phyloP scores from a whole-genome alignment of 441 rosid genomes.

The Eutrema salsugineum region DNA sequence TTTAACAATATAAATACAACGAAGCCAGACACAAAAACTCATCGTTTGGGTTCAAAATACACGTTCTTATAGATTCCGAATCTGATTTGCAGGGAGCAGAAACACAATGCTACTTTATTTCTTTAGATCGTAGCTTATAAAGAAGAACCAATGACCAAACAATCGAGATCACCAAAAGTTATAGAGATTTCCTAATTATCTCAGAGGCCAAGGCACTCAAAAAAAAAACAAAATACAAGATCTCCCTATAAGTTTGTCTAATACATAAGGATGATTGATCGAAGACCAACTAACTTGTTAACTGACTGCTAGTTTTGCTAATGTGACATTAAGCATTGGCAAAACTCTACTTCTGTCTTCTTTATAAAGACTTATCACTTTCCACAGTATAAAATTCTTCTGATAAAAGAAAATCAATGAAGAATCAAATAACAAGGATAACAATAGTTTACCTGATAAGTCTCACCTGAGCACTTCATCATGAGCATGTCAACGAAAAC shows the following conservation, averaged over 20 bases:
- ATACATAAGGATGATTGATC: background rate
- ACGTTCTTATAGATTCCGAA: background rate
- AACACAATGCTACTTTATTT: background rate
- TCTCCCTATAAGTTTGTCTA: background rate
- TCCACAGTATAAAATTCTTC: background rate
- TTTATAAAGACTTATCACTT: background rate
- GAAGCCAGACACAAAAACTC: background rate
- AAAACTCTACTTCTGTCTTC: background rate
- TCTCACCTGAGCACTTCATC: slow-evolving; percentile 74
- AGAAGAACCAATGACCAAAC: background rate
- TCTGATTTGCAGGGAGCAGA: background rate
- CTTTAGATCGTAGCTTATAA: background rate
- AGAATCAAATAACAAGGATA: background rate
- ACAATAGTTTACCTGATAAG: slow-evolving; percentile 37
- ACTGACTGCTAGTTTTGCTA: background rate
- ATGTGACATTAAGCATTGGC: background rate
- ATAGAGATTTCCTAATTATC: background rate
- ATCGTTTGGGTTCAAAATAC: background rate
- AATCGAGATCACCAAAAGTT: background rate
- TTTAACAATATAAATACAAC: background rate
- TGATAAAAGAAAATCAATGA: background rate
- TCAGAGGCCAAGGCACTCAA: background rate
- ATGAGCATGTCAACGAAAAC: slow-evolving; percentile 73
- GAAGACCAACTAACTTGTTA: background rate
- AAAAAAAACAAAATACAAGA: background rate